Base-by-base conservation (phyloP, 768 basidiomycete genomes). In the Kwoniella bestiolae region DNA sequence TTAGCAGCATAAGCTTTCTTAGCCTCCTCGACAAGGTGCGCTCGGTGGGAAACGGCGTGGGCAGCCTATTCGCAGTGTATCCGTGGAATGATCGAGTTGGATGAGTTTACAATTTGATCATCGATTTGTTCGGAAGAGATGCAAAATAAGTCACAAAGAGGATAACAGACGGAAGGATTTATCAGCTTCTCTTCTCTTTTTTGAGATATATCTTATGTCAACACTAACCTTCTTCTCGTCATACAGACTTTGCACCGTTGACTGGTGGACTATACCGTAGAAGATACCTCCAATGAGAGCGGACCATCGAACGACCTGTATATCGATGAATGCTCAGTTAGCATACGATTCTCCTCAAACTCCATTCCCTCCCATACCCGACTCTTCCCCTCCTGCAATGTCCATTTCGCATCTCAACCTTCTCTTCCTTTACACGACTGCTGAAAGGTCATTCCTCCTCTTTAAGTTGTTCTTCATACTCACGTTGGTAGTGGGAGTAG, bases 271-370 rank as follows among this genome's bases (percentile, higher is more conserved):
- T 81, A 94, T 89, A 79, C 95, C 95, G 81, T 97, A 98, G 79
- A 88, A 82, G 71, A 95, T 86, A 79, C 95, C 95, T 46, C 88
- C 85, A 70, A 89, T 83, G 73, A 99, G 87, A 56, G 94, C 93
- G 21, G 92, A 89, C 83, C 95, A 98, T 78, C 95, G 91, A 76
- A 90, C 90, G 81, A 95, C 95, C 95, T 94, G 81, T 41, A n/a
- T 26, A 9, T 3, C 32, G 6, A 25, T 32, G 21, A 16, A 11
- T 21, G n/a, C 14, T n/a, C 31, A 8, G 14, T 56, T 32, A 56
- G 55, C 55, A 11, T 34, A 18, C 44, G 5, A 21, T 26, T 25
- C 23, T 5, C 34, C 5, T 16, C 8, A 6, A 56, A 6, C 14
- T n/a, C 38, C 12, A 45, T 58, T 18, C 29, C 56, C 38, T 25